Conservation (phyloP, 345 rosid genomes). For the Citrus inodora region DNA sequence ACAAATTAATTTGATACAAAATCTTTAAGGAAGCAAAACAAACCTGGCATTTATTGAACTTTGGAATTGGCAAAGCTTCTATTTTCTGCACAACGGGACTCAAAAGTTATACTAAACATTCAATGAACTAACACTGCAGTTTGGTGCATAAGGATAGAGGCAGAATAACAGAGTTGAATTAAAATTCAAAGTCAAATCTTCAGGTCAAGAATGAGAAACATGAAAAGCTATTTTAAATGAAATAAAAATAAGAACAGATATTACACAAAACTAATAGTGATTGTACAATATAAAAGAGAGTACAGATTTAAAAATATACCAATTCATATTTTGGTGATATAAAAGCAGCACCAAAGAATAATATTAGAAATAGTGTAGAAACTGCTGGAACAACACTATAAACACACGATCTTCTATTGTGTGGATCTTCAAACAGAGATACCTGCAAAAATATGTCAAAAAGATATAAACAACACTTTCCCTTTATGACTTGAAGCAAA, state of each 20-base stretch:
- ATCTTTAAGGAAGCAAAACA: constrained; percentile 1
- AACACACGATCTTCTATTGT: constrained; percentile 30
- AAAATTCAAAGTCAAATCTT: neutral
- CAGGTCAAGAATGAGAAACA: neutral
- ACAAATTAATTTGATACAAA: neutral
- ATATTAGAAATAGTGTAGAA: constrained; percentile 37
- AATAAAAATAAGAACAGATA: neutral
- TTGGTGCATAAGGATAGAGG: neutral
- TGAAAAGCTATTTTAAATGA: neutral
- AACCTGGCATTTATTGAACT: constrained; percentile 41
- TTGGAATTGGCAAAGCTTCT: constrained; percentile 19
- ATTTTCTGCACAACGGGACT: constrained; percentile 36
- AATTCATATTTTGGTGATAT: constrained; percentile 34
- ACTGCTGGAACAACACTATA: constrained; percentile 36
- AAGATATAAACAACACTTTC: neutral
- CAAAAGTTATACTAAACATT: neutral
- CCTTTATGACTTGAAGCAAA: neutral
- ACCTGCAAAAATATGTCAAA: constrained; percentile 22
- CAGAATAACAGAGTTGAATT: neutral
- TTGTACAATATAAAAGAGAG: neutral
- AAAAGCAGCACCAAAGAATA: constrained; percentile 34
- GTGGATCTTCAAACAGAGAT: constrained; percentile 26
- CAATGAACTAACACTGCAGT: neutral
- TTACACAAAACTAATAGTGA: neutral
- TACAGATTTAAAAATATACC: constrained; percentile 24